Evolutionary conservation across 768 basidiomycete species (phyloP), one percentile per base, ranked within the genome.

Genomic region (Boletellus sp.): DNA sequence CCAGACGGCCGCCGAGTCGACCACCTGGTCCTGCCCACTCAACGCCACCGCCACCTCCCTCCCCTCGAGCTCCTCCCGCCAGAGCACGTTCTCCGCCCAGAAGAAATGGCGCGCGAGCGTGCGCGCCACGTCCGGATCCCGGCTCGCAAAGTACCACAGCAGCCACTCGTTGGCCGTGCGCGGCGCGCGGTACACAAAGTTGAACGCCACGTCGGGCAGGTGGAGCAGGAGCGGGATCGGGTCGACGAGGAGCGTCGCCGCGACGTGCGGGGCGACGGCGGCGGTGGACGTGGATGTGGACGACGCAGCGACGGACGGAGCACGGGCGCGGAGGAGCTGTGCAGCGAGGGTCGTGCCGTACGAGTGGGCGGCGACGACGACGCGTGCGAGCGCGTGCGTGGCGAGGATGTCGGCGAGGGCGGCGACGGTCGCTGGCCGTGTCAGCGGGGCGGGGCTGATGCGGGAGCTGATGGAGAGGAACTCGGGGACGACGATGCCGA

Each of bases 161-260:
- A 82, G 72, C 81, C 81, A 84, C 55, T 86, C 79, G 58, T 78
- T 78, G 47, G 78, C 77, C 48, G 59, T 43, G n/a, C 56, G 54
- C n/a, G 84, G 72, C 7, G 53, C 39, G 19, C 85, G 78, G 65
- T 86, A 84, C 34, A 87, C 70, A 50, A 87, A 86, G 61, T 84
- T 85, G 61, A 74, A 76, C 17, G 82, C 81, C 38, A 85, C 76
- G n/a, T 74, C 57, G 3, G 84, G 80, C 36, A 79, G 73, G 65
- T 84, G 81, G 7, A 86, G 71, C 3, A 86, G 67, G 53, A 87
- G 74, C 0, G 83, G 81, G 33, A 85, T 81, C 3, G 84, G 85
- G 65, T 86, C 84, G 39, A 85, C 68, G 40, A 87, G 70, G 23
- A 85, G 64, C 23, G 68, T 63, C 17, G 76, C 70, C 1, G 72